These are phyloP conservation scores for Cicer judaicum DNA, from an alignment of 306 rosid species.

Conservation along the genomic window DNA sequence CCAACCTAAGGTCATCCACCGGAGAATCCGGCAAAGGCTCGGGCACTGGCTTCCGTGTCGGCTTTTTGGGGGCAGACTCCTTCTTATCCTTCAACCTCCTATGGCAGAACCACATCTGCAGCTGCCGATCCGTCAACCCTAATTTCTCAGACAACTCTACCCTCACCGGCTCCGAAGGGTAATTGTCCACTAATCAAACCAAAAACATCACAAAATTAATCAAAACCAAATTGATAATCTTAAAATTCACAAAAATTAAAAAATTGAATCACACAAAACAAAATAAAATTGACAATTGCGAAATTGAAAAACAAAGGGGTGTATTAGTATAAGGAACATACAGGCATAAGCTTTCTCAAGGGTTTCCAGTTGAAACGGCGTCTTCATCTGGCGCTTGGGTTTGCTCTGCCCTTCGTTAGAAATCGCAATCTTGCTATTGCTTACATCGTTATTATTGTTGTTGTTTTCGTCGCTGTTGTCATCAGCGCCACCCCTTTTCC, in stretches of 20 bases:
- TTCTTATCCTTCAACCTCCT: constrained; percentile 93
- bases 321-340: constrained; percentile 40
- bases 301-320: constrained; percentile 38
- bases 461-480: constrained; percentile 49
- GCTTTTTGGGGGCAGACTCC: constrained; percentile 65
- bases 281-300: not conserved
- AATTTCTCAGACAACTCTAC: constrained; percentile 79
- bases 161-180: constrained; percentile 83
- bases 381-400: constrained; percentile 99
- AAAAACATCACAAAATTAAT: constrained; percentile 35
- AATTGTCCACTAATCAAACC: constrained; percentile 81
- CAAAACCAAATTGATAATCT: not conserved
- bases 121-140: constrained; percentile 94
- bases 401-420: constrained; percentile 88
- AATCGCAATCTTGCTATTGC: constrained; percentile 58
- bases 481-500: constrained; percentile 45
- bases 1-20: constrained; percentile 58
- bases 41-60: constrained; percentile 44
- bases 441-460: constrained; percentile 38
- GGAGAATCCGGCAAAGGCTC: constrained; percentile 70
- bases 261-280: not conserved
- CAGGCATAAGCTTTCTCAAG: constrained; percentile 92
- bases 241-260: constrained; percentile 8
- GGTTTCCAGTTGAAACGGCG: constrained; percentile 94
- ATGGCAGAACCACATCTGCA: constrained; percentile 99